Evolutionary conservation across 2,329 filamentous ascomycete species (phyloP).

Genomic region (Botrytis elliptica): DNA sequence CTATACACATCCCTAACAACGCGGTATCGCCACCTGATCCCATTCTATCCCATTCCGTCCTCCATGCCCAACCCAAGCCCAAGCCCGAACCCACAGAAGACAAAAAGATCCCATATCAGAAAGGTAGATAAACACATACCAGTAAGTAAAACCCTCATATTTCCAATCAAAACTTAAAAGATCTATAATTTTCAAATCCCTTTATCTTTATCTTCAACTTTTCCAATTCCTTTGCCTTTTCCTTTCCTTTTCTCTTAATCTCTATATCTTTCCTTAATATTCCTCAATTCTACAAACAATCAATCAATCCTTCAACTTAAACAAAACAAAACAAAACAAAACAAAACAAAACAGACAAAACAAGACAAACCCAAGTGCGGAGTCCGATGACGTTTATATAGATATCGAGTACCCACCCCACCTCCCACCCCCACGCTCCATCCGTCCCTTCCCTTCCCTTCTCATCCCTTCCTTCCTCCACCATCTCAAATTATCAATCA

Average conservation of each 20-base stretch:
- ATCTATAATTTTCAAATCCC: not conserved
- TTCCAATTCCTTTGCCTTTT: too few species aligned
- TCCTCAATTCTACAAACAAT: not conserved
- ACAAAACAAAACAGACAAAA: not conserved
- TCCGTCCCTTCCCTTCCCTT: not conserved
- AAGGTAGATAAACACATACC: not conserved
- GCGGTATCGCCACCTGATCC: not conserved
- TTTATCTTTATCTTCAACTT: too few species aligned
- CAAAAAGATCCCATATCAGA: not conserved
- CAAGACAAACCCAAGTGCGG: not conserved
- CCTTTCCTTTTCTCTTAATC: too few species aligned
- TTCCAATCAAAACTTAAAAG: not conserved
- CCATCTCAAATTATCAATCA: not conserved
- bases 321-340: not conserved
- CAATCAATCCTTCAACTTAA: not conserved
- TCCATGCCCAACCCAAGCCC: too few species aligned
- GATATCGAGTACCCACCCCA: not conserved
- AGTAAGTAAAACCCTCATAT: conserved; percentile 16
- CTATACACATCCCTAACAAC: not conserved
- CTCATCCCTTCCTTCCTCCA: not conserved
- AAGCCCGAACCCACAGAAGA: not conserved
- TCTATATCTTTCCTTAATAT: too few species aligned
- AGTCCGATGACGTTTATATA: not conserved
- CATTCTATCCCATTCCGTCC: not conserved
- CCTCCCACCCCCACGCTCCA: not conserved